A percentile compares a stretch with the other conserved stretches of the same genome.
Conservation (phyloP, 306 rosid genomes). For the Trifolium dubium region DNA sequence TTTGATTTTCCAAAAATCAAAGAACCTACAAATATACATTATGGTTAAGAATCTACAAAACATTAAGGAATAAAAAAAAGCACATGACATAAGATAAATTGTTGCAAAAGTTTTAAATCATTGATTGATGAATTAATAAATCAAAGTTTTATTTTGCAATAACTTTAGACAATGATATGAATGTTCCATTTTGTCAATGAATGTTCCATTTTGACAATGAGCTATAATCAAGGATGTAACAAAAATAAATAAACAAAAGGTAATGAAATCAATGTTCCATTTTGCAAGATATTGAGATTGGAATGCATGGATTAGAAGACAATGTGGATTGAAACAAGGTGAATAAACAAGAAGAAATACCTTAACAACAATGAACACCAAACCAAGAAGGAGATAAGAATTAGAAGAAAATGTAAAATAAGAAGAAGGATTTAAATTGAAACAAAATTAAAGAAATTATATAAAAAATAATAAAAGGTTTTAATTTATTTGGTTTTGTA, state of each 20-base stretch:
- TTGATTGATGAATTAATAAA: background rate
- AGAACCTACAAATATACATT: conserved; percentile 45
- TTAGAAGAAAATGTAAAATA: conserved; percentile 12
- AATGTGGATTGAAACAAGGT: conserved; percentile 12
- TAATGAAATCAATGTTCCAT: background rate
- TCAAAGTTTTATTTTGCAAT: conserved; percentile 16
- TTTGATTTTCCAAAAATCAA: conserved; percentile 44
- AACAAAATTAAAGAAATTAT: background rate
- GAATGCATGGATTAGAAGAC: background rate
- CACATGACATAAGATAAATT: background rate
- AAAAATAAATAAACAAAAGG: background rate
- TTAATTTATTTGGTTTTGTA: conserved; percentile 33
- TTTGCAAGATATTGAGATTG: background rate
- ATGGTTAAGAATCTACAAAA: background rate
- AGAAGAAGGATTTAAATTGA: background rate
- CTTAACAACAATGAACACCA: conserved; percentile 47
- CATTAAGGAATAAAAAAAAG: background rate
- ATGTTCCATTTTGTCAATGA: too few species aligned
- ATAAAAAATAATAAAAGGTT: background rate
- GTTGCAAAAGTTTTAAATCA: background rate
- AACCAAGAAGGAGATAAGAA: conserved; percentile 18
- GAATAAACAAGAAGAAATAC: conserved; percentile 45
- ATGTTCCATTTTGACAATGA: too few species aligned
- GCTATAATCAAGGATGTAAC: conserved; percentile 10
- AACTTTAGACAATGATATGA: conserved; percentile 18